Percentiles rank a stretch among this genome's conserved stretches.
Conservation (phyloP, 202 grass and related monocot species). For the Cymbopogon flexuosus region DNA sequence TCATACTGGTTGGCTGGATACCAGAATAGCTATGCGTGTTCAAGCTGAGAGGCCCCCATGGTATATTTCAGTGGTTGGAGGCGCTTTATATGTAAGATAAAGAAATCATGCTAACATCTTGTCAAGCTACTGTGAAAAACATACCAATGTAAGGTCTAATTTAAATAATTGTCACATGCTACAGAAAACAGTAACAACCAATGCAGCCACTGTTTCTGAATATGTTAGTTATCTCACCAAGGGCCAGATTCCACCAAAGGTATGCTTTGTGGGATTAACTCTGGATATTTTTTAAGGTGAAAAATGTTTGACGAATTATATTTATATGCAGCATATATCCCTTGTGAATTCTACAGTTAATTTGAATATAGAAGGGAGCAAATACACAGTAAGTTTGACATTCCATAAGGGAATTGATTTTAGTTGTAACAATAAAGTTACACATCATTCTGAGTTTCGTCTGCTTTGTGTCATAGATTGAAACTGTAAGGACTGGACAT, state of each 20-base stretch:
- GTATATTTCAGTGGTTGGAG: slow-evolving; percentile 74
- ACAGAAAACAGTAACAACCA: slow-evolving; percentile 73
- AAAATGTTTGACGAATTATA: slow-evolving; percentile 28
- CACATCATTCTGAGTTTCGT: neutral
- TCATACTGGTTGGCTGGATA: slow-evolving; percentile 74
- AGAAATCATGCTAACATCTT: slow-evolving; percentile 2
- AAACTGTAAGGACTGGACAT: slow-evolving; percentile 53
- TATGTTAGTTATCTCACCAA: slow-evolving; percentile 73
- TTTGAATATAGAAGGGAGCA: slow-evolving; percentile 76
- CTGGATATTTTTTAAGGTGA: slow-evolving; percentile 10
- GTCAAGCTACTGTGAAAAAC: slow-evolving; percentile 4
- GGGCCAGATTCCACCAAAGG: slow-evolving; percentile 87
- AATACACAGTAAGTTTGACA: slow-evolving; percentile 63
- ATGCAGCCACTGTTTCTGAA: slow-evolving; percentile 57
- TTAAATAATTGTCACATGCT: slow-evolving; percentile 23
- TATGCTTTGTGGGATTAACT: slow-evolving; percentile 32
- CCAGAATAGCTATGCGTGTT: slow-evolving; percentile 77
- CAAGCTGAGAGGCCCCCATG: slow-evolving; percentile 81
- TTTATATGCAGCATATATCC: slow-evolving; percentile 69
- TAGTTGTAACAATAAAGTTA: neutral
- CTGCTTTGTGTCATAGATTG: slow-evolving; percentile 44
- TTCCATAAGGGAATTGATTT: neutral
- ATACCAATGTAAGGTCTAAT: slow-evolving; percentile 6
- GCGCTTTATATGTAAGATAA: slow-evolving; percentile 67
- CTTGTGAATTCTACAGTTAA: slow-evolving; percentile 60